Evolutionary conservation across 1,139 yeast genomes (phyloP), one percentile per base, ranked within the genome.

Genomic region (Kurtzmaniella natalensis): DNA sequence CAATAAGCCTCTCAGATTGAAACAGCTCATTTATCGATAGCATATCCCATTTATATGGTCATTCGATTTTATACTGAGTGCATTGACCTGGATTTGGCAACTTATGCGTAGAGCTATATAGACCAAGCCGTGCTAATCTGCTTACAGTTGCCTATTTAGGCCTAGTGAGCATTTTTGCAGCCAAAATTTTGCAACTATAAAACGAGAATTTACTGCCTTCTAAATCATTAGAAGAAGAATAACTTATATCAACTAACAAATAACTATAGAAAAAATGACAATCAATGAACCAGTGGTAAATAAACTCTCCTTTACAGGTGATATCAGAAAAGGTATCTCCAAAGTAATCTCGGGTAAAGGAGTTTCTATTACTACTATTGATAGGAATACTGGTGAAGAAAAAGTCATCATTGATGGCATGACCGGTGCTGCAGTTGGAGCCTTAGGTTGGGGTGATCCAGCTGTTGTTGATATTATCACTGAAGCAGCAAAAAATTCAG

Each of bases 401-500:
- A 58, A 48, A 24, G 60, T 55, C 16, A 41, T 74, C 13, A 53
- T 75, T 28, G 83, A 78, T 49, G 80, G 72, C 25, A 56, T 66
- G 45, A 72, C 81, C n/a, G 83, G 83, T 42, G 83, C 83, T 5
- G 82, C 83, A 21, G 83, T 77, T 27, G 76, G 76, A 21, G 73
- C 81, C 2, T 57, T 77, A 34, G 81, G 81, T 13, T 78, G 76
- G 64, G 70, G 70, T 30, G 81, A 78, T 46, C 61, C 64, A 28
- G 81, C 74, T 24, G 70, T 73, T 30, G 53, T 59, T 28, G 59
- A 63, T n/a, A 65, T 61, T 28, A 70, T 76, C 60, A 57, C 54
- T 32, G 64, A 69, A 23, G 78, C 77, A 16, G 77, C 76, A 21
- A 62, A 59, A 32, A 60, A 53, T 13, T 52, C 61, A 24, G 59